phyloP scores from a whole-genome alignment of 2,329 filamentous ascomycete species.

The Neofusicoccum ribis region DNA sequence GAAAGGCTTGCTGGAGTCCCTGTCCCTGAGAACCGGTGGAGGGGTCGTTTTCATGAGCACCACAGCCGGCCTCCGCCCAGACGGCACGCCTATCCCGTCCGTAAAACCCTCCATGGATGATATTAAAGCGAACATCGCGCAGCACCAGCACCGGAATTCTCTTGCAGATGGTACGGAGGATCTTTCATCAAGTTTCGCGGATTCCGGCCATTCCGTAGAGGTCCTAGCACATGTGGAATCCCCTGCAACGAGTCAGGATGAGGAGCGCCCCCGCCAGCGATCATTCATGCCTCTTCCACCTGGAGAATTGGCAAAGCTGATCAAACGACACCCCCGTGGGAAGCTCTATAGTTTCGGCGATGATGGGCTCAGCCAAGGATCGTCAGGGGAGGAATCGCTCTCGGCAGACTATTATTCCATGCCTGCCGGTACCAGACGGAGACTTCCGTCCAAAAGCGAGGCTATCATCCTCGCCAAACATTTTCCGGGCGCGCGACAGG shows the following conservation, averaged over 20 bases:
- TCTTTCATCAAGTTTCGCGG: not conserved
- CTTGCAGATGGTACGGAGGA: not conserved
- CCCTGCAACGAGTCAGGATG: not conserved
- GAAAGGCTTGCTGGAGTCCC: slow-evolving; percentile 49
- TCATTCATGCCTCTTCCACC: slow-evolving; percentile 24
- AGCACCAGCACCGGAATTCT: not conserved
- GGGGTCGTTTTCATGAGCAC: slow-evolving; percentile 43
- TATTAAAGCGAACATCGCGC: not conserved
- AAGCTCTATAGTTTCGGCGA: slow-evolving; percentile 39
- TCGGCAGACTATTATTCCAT: slow-evolving; percentile 8
- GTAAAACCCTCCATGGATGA: slow-evolving; percentile 2
- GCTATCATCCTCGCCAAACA: slow-evolving; percentile 43
- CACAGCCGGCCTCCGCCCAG: slow-evolving; percentile 11
- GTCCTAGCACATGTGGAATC: slow-evolving; percentile 1
- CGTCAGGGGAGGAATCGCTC: slow-evolving; percentile 27
- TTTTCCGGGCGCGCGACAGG: slow-evolving; percentile 49
- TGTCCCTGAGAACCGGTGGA: slow-evolving; percentile 48
- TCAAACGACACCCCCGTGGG: slow-evolving; percentile 34
- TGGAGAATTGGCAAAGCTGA: slow-evolving; percentile 23
- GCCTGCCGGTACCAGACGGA: slow-evolving; percentile 11
- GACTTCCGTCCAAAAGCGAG: slow-evolving; percentile 30
- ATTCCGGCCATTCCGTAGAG: slow-evolving; percentile 14
- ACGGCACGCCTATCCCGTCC: not conserved
- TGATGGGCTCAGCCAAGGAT: slow-evolving; percentile 28
- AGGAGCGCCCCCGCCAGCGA: not conserved